Percentiles rank a stretch among this genome's conserved stretches.
phyloP scores from a whole-genome alignment of 2,329 filamentous ascomycete species.

The Colletotrichum tanaceti region DNA sequence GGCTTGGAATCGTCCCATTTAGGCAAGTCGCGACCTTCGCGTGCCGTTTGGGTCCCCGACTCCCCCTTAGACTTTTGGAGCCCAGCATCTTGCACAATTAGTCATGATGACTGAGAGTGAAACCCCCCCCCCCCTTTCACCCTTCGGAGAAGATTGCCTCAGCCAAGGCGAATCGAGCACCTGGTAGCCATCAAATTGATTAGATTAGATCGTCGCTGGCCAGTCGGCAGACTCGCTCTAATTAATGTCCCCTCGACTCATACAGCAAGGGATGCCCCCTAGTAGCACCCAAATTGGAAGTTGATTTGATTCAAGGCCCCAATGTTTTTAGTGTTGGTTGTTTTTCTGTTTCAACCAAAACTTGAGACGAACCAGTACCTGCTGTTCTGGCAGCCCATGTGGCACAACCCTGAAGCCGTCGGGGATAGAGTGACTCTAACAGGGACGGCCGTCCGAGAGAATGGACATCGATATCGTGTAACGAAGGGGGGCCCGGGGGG shows the following conservation, averaged over 20 bases:
- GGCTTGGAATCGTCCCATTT: slow-evolving; percentile 13
- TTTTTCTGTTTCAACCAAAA: background rate
- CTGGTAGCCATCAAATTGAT: slow-evolving; percentile 31
- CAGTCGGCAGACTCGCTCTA: slow-evolving; percentile 3
- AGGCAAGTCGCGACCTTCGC: slow-evolving; percentile 25
- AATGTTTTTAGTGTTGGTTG: slow-evolving; percentile 7
- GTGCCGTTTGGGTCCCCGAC: background rate
- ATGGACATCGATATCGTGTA: slow-evolving; percentile 30
- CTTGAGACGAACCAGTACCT: slow-evolving; percentile 34
- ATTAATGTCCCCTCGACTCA: slow-evolving; percentile 19
- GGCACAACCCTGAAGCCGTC: slow-evolving; percentile 27
- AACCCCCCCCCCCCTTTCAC: background rate
- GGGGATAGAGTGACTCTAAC: slow-evolving; percentile 26
- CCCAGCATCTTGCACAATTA: slow-evolving; percentile 3
- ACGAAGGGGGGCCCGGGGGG: too few species aligned
- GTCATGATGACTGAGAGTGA: slow-evolving; percentile 25
- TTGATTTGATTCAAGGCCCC: slow-evolving; percentile 17
- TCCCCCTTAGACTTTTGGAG: background rate
- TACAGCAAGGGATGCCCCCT: slow-evolving; percentile 12
- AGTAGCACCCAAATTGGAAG: slow-evolving; percentile 8
- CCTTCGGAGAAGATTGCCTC: slow-evolving; percentile 16
- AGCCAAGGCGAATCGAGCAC: slow-evolving; percentile 24
- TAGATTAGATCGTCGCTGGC: slow-evolving; percentile 34
- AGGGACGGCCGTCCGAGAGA: slow-evolving; percentile 2
- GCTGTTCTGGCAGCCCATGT: slow-evolving; percentile 6